Evolutionary conservation across 163 green algal genomes (phyloP).

Genomic region (Prototheca stagnorum): DNA sequence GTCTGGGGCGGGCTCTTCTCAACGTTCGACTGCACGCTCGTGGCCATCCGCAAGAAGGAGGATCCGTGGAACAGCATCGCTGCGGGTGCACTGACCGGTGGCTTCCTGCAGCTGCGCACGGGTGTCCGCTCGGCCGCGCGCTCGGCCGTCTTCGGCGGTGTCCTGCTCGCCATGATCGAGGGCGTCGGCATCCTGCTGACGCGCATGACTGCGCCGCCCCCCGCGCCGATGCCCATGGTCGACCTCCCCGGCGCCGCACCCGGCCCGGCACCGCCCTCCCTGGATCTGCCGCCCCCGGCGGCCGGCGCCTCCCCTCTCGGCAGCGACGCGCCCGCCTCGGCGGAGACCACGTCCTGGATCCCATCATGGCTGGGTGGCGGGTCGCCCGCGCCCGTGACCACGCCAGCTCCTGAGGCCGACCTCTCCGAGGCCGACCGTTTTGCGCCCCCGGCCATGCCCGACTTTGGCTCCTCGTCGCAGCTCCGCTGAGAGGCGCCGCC

Average conservation of each 20-base stretch:
- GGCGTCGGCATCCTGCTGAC: constrained; percentile 85
- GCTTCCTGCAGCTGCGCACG: constrained; percentile 80
- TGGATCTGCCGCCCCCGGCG: constrained; percentile 2
- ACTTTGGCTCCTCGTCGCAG: constrained; percentile 24
- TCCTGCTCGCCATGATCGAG: constrained; percentile 94
- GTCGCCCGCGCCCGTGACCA: constrained; percentile 14
- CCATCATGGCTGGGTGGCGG: constrained; percentile 23
- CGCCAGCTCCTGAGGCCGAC: constrained; percentile 1
- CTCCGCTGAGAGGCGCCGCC: constrained; percentile 9
- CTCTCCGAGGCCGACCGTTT: constrained; percentile 35
- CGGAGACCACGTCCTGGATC: constrained; percentile 12
- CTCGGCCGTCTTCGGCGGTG: constrained; percentile 80
- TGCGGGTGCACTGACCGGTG: constrained; percentile 71
- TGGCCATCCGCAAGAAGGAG: constrained; percentile 67
- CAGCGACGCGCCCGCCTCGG: not conserved
- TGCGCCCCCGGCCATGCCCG: constrained; percentile 31
- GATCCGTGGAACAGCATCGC: constrained; percentile 97
- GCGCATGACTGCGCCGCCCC: constrained; percentile 65
- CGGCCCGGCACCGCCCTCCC: constrained; percentile 5
- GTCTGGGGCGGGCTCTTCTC: constrained; percentile 96
- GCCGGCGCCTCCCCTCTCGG: constrained; percentile 6
- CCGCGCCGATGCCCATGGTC: constrained; percentile 45
- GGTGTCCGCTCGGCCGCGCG: constrained; percentile 51
- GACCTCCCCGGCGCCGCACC: constrained; percentile 27
- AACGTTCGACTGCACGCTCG: constrained; percentile 90